Percentiles rank a stretch among this genome's conserved stretches.
phyloP scores from a whole-genome alignment of 2,329 filamentous ascomycete species.

The Microdochium paspali region DNA sequence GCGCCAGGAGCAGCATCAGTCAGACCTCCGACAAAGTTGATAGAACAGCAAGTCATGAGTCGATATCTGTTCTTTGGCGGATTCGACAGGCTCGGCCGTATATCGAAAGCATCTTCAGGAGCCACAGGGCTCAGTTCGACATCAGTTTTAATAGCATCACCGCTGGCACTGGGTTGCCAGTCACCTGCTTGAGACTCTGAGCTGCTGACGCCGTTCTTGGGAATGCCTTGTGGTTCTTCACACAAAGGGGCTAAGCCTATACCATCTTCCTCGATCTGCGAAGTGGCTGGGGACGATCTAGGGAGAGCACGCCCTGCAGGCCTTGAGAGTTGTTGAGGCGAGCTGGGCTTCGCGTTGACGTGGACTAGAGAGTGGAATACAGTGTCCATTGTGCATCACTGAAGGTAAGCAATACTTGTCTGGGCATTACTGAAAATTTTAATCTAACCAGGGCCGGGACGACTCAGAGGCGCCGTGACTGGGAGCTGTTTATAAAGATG shows the following conservation, averaged over 20 bases:
- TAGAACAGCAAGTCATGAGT: slow-evolving; percentile 52
- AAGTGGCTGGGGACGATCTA: neutral
- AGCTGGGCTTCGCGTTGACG: neutral
- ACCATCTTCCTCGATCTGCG: neutral
- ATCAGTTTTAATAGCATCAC: slow-evolving; percentile 10
- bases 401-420: neutral
- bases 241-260: neutral
- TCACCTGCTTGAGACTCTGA: neutral
- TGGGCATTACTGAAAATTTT: too few species aligned
- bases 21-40: slow-evolving; percentile 61
- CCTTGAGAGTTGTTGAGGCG: neutral
- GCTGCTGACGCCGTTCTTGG: neutral
- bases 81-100: slow-evolving; percentile 47
- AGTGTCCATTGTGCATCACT: neutral
- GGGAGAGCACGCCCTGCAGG: neutral
- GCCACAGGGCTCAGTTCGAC: slow-evolving; percentile 41
- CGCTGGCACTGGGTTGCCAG: neutral
- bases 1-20: slow-evolving; percentile 71
- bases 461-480: neutral
- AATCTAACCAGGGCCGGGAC: slow-evolving; percentile 3
- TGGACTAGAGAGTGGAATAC: neutral
- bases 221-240: neutral
- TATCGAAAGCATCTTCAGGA: slow-evolving; percentile 26
- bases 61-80: slow-evolving; percentile 63
- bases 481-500: too few species aligned